Conservation (phyloP, 495 filamentous ascomycete species). For the Penicillium parvum region DNA sequence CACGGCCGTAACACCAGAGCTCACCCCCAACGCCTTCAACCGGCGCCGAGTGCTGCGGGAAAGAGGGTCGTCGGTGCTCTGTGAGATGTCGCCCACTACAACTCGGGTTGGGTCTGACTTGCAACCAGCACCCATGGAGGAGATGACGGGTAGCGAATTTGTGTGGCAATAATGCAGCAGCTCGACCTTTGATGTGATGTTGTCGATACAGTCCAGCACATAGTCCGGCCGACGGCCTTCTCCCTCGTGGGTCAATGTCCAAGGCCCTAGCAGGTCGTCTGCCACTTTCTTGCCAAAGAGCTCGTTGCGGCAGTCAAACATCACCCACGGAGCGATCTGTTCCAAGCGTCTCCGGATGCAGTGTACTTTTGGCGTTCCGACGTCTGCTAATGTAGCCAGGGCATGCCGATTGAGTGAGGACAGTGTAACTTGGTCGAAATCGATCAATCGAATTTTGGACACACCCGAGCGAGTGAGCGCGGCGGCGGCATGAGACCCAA, state of each 20-base stretch:
- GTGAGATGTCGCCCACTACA: conserved; percentile 86
- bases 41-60: conserved; percentile 77
- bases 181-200: conserved; percentile 94
- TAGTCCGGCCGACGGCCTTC: conserved; percentile 68
- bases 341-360: conserved; percentile 73
- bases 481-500: conserved; percentile 85
- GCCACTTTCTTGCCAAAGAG: conserved; percentile 69
- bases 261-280: conserved; percentile 57
- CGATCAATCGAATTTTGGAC: conserved; percentile 79
- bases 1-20: conserved; percentile 79
- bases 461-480: conserved; percentile 88
- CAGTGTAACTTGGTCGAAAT: conserved; percentile 97
- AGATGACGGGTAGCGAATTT: conserved; percentile 72
- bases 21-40: conserved; percentile 75
- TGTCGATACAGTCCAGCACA: conserved; percentile 96
- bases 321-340: conserved; percentile 84
- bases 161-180: conserved; percentile 82
- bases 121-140: conserved; percentile 95
- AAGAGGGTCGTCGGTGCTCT: conserved; percentile 83
- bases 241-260: conserved; percentile 46
- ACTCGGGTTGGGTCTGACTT: conserved; percentile 95
- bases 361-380: conserved; percentile 91
- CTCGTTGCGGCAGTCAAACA: conserved; percentile 82
- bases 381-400: conserved; percentile 87
- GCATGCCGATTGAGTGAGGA: conserved; percentile 92